Base-by-base conservation (phyloP, 192 early-diverging fungal species). In the Gryganskiella cystojenkinii region DNA sequence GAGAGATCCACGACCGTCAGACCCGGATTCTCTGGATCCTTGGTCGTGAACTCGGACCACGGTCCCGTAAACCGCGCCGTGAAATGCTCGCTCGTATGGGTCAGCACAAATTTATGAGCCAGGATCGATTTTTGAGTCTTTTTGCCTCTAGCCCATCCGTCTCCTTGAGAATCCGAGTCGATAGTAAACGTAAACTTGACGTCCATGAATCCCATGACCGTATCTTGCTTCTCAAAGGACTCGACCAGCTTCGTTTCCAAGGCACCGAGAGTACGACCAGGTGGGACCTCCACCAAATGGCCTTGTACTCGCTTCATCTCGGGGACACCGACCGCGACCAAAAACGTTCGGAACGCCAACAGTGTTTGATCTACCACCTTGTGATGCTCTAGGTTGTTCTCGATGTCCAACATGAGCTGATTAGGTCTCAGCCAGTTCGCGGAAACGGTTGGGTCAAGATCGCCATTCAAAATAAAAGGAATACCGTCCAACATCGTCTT, bases 71-170 rank as follows among this genome's bases (percentile, higher is more conserved):
- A 17, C 2, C 22, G 34, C 10, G 14, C n/a, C n/a, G 35, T 35
- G 3, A 56, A 8, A 3, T 35, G 20, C 9, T 56, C 55, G n/a
- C 35, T 20, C 55, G 11, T 40, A 9, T 34, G 31, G 19, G 55
- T 33, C 2, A 56, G 35, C 1, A 56, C 34, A 20, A 56, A 30
- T 33, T 56, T 56, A 10, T 56, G 55, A 6, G 55, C 55, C 28
- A 56, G 33, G 13, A 56, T 56, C 19, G 55, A 31, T 6, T 56
- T n/a, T n/a, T n/a, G n/a, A n/a, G n/a, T n/a, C n/a, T n/a, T n/a
- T n/a, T n/a, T n/a, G n/a, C n/a, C 22, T 20, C 31, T 40, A 5
- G 37, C 37, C 37, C 5, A 13, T 10, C 22, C 35, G 22, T 22
- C 31, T 40, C 37, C 37, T 9, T 13, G 5, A 40, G 37, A 40